A percentile compares a stretch with the other conserved stretches of the same genome.
Evolutionary conservation across 345 rosid genomes (phyloP).

Genomic region (Xanthoceras sorbifolium): DNA sequence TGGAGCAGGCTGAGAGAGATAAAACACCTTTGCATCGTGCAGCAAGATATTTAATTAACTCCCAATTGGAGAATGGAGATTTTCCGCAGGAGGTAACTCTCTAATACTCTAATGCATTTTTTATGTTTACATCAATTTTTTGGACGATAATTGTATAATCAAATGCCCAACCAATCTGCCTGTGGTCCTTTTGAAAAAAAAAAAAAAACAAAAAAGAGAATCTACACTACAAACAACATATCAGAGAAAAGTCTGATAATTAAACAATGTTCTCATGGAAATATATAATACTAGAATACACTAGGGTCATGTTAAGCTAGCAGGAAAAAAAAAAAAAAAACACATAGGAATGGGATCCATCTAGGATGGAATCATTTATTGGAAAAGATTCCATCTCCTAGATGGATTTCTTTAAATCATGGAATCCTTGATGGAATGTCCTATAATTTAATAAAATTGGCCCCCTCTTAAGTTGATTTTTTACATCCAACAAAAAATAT

Average conservation of each 20-base stretch:
- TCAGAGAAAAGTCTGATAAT: neutral
- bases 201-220: no score
- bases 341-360: neutral
- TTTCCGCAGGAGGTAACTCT: slow-evolving; percentile 64
- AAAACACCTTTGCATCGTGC: slow-evolving; percentile 56
- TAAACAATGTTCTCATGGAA: neutral
- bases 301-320: neutral
- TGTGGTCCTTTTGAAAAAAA: neutral
- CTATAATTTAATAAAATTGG: neutral
- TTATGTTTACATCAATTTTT: neutral
- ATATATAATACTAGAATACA: neutral
- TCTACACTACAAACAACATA: no score
- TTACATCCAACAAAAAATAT: no score
- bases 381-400: no score
- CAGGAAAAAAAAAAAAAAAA: neutral
- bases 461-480: no score
- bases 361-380: no score
- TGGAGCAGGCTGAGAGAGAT: slow-evolving; percentile 61
- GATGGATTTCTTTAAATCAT: neutral
- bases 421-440: neutral
- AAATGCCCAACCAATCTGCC: neutral
- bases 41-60: slow-evolving; percentile 57
- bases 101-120: neutral
- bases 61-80: slow-evolving; percentile 75
- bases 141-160: neutral